A percentile compares a stretch with the other conserved stretches of the same genome.
Conservation (phyloP, 306 rosid genomes). For the Malus asiatica region DNA sequence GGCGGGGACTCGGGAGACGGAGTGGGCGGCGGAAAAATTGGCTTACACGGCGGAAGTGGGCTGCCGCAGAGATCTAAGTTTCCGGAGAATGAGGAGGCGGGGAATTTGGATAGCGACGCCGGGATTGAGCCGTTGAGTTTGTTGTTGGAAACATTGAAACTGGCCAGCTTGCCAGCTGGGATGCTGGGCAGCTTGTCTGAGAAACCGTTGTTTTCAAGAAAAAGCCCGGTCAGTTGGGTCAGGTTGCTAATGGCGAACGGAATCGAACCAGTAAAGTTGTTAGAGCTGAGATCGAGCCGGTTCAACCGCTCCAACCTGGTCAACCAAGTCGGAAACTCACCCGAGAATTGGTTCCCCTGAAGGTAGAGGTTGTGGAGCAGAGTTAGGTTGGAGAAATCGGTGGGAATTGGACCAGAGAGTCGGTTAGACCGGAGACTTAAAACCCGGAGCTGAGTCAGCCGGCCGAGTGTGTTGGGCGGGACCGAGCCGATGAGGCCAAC, state of each 20-base stretch:
- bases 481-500: constrained; percentile 69
- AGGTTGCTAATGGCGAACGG: constrained; percentile 70
- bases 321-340: constrained; percentile 45
- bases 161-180: background rate
- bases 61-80: constrained; percentile 73
- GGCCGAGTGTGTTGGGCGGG: constrained; percentile 62
- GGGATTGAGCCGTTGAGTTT: constrained; percentile 88
- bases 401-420: constrained; percentile 60
- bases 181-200: constrained; percentile 63
- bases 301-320: constrained; percentile 47
- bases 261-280: constrained; percentile 63
- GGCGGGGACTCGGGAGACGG: constrained; percentile 41
- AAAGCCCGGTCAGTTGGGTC: constrained; percentile 57
- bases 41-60: constrained; percentile 55
- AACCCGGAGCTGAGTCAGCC: constrained; percentile 51
- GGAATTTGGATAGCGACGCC: constrained; percentile 29
- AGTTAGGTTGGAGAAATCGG: constrained; percentile 67
- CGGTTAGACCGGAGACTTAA: constrained; percentile 82
- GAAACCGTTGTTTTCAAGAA: constrained; percentile 54
- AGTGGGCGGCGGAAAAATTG: constrained; percentile 81
- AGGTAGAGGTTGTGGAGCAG: constrained; percentile 63
- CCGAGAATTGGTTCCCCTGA: constrained; percentile 51
- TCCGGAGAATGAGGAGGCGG: constrained; percentile 52
- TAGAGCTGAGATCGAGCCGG: constrained; percentile 74
- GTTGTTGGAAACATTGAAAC: constrained; percentile 64